phyloP scores from a whole-genome alignment of 805 yeast genomes.

The Candida maesae region DNA sequence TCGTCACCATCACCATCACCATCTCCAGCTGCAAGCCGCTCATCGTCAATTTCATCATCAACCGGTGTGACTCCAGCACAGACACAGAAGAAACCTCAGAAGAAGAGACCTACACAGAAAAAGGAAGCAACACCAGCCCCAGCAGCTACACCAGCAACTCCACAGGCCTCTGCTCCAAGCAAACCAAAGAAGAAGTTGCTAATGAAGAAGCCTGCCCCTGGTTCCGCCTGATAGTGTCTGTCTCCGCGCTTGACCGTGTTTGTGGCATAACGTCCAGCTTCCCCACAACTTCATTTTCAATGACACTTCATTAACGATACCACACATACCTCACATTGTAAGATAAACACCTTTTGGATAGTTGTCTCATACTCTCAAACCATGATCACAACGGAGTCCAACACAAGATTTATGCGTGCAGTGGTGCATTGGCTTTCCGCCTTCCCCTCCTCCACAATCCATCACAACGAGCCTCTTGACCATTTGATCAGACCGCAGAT shows the following conservation, averaged over 20 bases:
- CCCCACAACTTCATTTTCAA: background rate
- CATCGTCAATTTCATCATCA: too few relatives aligned
- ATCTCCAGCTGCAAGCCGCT: background rate
- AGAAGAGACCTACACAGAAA: background rate
- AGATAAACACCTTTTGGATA: too few relatives aligned
- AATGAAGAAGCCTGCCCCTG: background rate
- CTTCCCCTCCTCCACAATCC: conserved; percentile 10
- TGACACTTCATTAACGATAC: too few relatives aligned
- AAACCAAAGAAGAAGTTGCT: conserved; percentile 6
- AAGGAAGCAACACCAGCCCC: background rate
- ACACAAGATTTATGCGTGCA: conserved; percentile 6
- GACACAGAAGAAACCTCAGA: conserved; percentile 1
- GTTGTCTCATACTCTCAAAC: background rate
- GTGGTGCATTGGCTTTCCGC: conserved; percentile 15
- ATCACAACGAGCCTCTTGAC: conserved; percentile 12
- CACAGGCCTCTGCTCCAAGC: background rate
- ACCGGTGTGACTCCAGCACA: too few relatives aligned
- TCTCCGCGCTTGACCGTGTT: too few relatives aligned
- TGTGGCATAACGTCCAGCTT: too few relatives aligned
- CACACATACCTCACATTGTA: too few relatives aligned
- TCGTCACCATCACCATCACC: background rate
- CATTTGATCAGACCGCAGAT: conserved; percentile 21
- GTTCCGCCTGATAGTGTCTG: too few relatives aligned
- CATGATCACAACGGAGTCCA: conserved; percentile 1
- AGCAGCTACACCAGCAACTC: background rate